A percentile compares a stretch with the other conserved stretches of the same genome.
These are phyloP conservation scores for Myxozyma neotropica DNA, from an alignment of 805 yeast species.

Conservation along the genomic window DNA sequence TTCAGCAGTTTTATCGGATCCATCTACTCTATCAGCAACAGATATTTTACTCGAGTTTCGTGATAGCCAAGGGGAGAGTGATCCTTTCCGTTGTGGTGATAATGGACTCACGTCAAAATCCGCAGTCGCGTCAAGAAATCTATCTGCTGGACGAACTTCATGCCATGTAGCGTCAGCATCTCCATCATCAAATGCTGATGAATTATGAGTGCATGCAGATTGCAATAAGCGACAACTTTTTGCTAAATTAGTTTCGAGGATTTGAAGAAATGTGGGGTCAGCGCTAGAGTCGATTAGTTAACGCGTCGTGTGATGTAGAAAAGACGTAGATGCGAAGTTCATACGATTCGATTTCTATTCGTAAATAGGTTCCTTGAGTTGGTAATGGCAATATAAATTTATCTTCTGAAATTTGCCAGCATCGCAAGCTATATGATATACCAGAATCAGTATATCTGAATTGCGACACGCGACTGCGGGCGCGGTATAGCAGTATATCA, in stretches of 20 bases:
- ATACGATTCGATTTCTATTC: conserved; percentile 10
- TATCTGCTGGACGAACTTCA: background rate
- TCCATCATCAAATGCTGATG: background rate
- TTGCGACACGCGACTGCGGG: too few relatives aligned
- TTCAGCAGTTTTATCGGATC: too few relatives aligned
- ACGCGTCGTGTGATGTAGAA: too few relatives aligned
- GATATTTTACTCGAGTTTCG: background rate
- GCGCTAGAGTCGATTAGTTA: background rate
- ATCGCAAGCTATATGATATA: conserved; percentile 9
- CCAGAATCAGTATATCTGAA: too few relatives aligned
- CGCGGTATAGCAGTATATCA: background rate
- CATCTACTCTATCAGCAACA: background rate
- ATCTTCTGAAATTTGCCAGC: background rate
- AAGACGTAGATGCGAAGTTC: too few relatives aligned
- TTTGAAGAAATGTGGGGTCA: background rate
- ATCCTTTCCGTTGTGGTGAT: background rate
- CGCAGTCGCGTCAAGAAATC: background rate
- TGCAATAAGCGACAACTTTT: conserved; percentile 1
- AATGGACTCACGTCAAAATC: background rate
- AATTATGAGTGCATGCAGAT: background rate
- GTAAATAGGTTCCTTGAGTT: conserved; percentile 2
- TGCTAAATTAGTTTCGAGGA: conserved; percentile 5
- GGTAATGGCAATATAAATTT: conserved; percentile 5
- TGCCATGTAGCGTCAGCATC: background rate
- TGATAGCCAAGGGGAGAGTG: background rate